Base-by-base conservation (phyloP, 1,284 basidiomycete species). In the Fereydounia khargensis region DNA sequence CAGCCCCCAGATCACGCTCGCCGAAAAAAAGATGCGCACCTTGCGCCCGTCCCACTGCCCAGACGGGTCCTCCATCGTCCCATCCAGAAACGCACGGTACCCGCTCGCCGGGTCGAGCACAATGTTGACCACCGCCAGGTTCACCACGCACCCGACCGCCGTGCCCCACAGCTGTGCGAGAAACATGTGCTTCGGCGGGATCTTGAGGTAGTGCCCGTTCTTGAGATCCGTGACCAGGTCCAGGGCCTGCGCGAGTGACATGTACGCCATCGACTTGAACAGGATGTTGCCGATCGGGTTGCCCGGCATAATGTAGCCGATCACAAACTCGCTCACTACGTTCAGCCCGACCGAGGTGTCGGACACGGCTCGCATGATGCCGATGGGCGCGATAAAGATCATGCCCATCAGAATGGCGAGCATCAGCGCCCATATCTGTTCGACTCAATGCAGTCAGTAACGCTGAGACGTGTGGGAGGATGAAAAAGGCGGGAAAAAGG, bases 161-260 rank as follows among this genome's bases (percentile, higher is more conserved):
- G 80, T 80, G 2, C 79, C 79, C 18, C 78, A 53, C n/a, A 79
- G 76, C 52, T 81, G 79, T 4, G 77, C 77, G 3, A 77, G 60
- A 47, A 80, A 81, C 80, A 81, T 81, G 64, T 80, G 60, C 37
- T 69, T 66, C 3, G 78, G 78, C 7, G 77, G 77, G 24, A 79
- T 76, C 42, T 66, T 61, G 50, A 70, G 55, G 35, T 69, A 68
- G 23, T 78, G 69, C 4, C 77, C 40, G 51, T 79, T 71, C 62
- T 81, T 81, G 32, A 80, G 73, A 48, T 81, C 80, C 4, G 61
- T 60, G 2, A 79, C 74, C 11, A 81, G 67, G 35, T 77, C 74
- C 17, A 76, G 57, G 3, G 72, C 73, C 39, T 76, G 74, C 16
- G 66, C 67, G 45, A 74, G 66, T 39, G 71, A 68, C 67, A 81